Evolutionary conservation across 768 basidiomycete genomes (phyloP).

Genomic region (Coprinellus micaceus): DNA sequence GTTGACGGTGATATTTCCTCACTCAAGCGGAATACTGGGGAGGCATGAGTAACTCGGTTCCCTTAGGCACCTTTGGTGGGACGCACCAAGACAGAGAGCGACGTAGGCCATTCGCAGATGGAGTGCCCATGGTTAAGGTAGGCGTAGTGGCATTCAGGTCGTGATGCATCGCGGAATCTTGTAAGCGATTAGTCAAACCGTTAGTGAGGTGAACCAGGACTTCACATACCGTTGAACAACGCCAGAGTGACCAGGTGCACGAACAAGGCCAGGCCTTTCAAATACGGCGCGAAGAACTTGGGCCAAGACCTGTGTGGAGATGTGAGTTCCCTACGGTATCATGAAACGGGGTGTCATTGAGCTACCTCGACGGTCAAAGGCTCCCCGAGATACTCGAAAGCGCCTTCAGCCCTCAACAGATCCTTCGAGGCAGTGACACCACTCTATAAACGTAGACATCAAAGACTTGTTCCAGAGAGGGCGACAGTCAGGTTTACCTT

Average conservation of each 20-base stretch:
- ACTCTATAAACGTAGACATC: no score
- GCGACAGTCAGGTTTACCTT: conserved; percentile 41
- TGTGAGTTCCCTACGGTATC: background rate
- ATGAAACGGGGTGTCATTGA: background rate
- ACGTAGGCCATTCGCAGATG: conserved; percentile 65
- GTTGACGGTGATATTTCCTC: no score
- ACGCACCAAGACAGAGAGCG: conserved; percentile 42
- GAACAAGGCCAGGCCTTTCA: conserved; percentile 51
- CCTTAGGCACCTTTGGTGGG: background rate
- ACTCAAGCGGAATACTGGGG: background rate
- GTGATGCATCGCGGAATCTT: conserved; percentile 48
- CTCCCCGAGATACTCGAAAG: conserved; percentile 36
- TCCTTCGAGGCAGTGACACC: no score
- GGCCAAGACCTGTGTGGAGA: conserved; percentile 41
- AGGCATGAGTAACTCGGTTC: background rate
- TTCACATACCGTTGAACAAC: conserved; percentile 44
- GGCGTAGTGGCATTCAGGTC: conserved; percentile 46
- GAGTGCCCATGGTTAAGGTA: conserved; percentile 52
- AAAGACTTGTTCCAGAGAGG: no score
- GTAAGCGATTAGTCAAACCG: background rate
- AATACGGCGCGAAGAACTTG: conserved; percentile 66
- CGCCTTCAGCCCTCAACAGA: conserved; percentile 5
- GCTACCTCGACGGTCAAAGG: conserved; percentile 53
- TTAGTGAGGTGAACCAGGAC: background rate
- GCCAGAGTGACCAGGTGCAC: conserved; percentile 69